These are phyloP conservation scores for Leishmania aethiopica DNA, from an alignment of 208 protist genomes.

Conservation along the genomic window DNA sequence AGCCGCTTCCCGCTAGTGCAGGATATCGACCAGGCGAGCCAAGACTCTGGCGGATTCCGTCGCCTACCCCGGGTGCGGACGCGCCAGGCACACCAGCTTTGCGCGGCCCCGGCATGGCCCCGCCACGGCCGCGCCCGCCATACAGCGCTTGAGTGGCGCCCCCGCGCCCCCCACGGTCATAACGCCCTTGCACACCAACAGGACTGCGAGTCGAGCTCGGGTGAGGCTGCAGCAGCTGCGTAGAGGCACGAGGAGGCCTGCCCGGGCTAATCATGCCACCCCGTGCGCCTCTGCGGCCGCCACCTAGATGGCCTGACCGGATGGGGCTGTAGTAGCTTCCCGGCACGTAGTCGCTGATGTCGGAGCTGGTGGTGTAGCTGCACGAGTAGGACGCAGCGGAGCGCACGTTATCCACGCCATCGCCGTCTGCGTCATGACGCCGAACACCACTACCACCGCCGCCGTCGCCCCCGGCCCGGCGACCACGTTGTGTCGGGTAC, in stretches of 20 bases:
- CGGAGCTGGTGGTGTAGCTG: slow-evolving; percentile 31
- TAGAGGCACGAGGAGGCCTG: neutral
- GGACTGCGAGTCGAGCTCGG: neutral
- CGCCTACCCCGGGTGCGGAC: neutral
- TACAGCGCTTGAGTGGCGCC: neutral
- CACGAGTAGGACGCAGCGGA: slow-evolving; percentile 26
- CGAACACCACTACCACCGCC: neutral
- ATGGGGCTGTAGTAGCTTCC: slow-evolving; percentile 31
- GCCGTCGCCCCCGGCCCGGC: neutral
- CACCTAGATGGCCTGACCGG: neutral
- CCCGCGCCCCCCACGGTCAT: neutral
- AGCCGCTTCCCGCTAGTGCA: neutral
- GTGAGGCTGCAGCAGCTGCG: neutral
- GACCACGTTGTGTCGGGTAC: neutral
- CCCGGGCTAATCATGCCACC: neutral
- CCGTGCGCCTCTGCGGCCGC: neutral
- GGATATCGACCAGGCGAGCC: neutral
- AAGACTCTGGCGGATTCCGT: neutral
- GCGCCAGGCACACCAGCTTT: neutral
- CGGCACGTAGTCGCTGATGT: slow-evolving; percentile 25
- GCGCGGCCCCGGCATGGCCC: neutral
- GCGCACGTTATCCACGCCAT: slow-evolving; percentile 10
- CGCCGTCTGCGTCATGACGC: slow-evolving; percentile 8
- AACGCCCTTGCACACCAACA: neutral
- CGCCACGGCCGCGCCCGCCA: neutral